Base-by-base conservation (phyloP, 2,329 filamentous ascomycete species). In the Trichophyton simii region DNA sequence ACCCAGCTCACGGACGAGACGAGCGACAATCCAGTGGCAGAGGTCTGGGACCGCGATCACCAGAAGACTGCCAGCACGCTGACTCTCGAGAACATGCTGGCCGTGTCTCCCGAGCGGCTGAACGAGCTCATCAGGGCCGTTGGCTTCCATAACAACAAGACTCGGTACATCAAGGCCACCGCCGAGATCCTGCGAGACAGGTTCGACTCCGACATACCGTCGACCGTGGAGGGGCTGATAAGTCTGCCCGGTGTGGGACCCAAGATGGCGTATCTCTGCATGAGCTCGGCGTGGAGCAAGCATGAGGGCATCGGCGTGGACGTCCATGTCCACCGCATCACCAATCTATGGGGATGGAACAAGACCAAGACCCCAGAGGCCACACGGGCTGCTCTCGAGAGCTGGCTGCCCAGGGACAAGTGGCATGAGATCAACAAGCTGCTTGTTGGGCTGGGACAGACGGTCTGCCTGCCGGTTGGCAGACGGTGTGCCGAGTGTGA, bases 111-210 rank as follows among this genome's bases (percentile, higher is more conserved):
- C 1, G 77, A 77, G 1, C 72, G 77, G 13, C 78, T 89, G 25
- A 92, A 95, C 71, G 77, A 84, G 68, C 77, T 95, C 66, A 96
- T 96, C 65, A 81, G 83, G 72, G 86, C 87, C 66, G 91, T 96
- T 46, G 91, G 91, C 28, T 96, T 96, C 72, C 91, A 96, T 77
- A 96, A 95, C 70, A 91, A 91, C 75, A 96, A 96, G 77, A 94
- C 91, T 1, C 87, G 85, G 75, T 88, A 84, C 71, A 86, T 95
- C 70, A 90, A 94, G 72, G 80, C 84, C 61, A 80, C 87, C 0
- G 90, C 90, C 2, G 76, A 81, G 36, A 86, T 95, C 38, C 79
- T 95, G 28, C 81, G 84, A 54, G 87, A 92, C 68, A 73, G 83
- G 60, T 89, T 83, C 74, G 72, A 78, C 63, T 83, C 84, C 59